These are phyloP conservation scores for Paragyromitra xinjiangensis DNA, from an alignment of 495 filamentous ascomycete species.

Conservation along the genomic window DNA sequence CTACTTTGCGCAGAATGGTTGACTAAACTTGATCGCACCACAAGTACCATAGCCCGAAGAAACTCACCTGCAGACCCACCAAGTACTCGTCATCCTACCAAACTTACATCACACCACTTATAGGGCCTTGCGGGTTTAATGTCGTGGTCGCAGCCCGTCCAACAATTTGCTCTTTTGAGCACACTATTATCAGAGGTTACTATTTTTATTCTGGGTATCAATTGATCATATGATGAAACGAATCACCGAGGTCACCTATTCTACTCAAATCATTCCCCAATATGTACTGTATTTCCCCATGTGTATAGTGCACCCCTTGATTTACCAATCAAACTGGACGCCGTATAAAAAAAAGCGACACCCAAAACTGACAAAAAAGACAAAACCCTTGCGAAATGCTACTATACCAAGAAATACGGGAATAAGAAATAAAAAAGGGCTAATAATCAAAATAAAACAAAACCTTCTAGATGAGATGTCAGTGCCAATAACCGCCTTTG, in stretches of 20 bases:
- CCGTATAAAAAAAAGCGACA: constrained; percentile 29
- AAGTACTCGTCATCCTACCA: not conserved
- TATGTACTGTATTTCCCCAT: constrained; percentile 24
- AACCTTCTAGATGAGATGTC: constrained; percentile 30
- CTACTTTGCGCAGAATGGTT: too few species aligned
- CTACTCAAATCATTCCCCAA: not conserved
- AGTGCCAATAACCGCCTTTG: constrained; percentile 15
- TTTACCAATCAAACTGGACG: constrained; percentile 28
- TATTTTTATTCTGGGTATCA: not conserved
- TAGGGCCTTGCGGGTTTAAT: not conserved
- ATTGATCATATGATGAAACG: too few species aligned
- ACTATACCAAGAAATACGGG: not conserved
- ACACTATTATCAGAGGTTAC: not conserved
- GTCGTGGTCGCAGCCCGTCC: not conserved
- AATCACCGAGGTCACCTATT: too few species aligned
- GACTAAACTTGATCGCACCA: too few species aligned
- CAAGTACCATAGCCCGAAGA: too few species aligned
- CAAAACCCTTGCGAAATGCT: not conserved
- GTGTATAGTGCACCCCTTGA: constrained; percentile 25
- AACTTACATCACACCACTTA: not conserved
- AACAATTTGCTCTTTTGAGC: not conserved
- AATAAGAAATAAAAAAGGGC: constrained; percentile 10
- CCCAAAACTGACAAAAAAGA: constrained; percentile 20
- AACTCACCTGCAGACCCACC: too few species aligned
- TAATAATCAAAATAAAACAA: constrained; percentile 10